A percentile compares a stretch with the other conserved stretches of the same genome.
Conservation (phyloP, 2,329 filamentous ascomycete genomes). For the Periconia macrospinosa region DNA sequence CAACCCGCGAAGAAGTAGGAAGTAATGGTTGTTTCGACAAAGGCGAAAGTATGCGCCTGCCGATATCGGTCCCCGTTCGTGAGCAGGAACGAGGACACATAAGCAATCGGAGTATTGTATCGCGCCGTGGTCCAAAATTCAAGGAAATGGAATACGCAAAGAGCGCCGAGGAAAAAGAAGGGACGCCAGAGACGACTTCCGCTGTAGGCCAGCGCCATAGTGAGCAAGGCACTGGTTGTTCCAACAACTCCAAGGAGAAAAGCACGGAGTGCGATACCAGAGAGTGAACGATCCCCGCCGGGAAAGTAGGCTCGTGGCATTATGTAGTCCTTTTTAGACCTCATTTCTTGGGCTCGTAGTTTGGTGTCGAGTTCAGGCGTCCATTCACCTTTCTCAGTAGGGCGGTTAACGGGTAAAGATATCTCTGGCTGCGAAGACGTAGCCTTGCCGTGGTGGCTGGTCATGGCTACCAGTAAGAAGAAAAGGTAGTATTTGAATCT, state of each 20-base stretch:
- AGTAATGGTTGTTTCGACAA: slow-evolving; percentile 70
- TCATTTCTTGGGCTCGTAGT: slow-evolving; percentile 26
- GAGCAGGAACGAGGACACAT: slow-evolving; percentile 77
- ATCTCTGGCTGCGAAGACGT: slow-evolving; percentile 32
- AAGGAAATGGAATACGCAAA: slow-evolving; percentile 89
- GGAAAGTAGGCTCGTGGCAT: slow-evolving; percentile 44
- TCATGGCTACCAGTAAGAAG: slow-evolving; percentile 16
- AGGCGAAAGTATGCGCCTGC: slow-evolving; percentile 75
- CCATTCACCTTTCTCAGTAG: slow-evolving; percentile 23
- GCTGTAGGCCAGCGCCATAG: slow-evolving; percentile 30
- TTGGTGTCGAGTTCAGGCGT: slow-evolving; percentile 30
- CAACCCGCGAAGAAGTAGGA: slow-evolving; percentile 57
- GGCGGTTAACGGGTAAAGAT: slow-evolving; percentile 32
- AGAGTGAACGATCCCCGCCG: slow-evolving; percentile 48
- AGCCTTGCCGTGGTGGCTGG: slow-evolving; percentile 6
- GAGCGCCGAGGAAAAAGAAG: slow-evolving; percentile 65
- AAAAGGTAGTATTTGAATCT: neutral
- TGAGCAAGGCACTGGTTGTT: slow-evolving; percentile 34
- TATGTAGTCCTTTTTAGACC: slow-evolving; percentile 11
- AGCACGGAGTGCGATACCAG: slow-evolving; percentile 50
- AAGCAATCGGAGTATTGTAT: slow-evolving; percentile 76
- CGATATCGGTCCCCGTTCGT: slow-evolving; percentile 85
- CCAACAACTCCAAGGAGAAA: slow-evolving; percentile 48
- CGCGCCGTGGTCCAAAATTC: slow-evolving; percentile 90
- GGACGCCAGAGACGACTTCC: slow-evolving; percentile 58